Conservation (phyloP, 495 filamentous ascomycete species). For the Podospora didyma region DNA sequence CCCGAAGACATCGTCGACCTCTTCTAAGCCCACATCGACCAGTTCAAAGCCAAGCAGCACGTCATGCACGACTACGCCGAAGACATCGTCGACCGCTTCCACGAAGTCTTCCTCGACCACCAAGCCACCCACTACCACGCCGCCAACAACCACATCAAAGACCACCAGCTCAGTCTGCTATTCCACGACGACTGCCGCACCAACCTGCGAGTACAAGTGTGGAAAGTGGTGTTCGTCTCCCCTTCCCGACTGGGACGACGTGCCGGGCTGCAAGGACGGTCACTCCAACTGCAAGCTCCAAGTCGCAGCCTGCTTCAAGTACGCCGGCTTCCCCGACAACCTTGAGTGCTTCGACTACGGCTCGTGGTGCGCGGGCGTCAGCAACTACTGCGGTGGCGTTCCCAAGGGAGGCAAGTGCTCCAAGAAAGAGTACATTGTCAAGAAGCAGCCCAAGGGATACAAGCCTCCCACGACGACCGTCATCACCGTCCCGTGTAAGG, state of each 20-base stretch:
- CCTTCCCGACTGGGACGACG: conserved; percentile 40
- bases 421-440: conserved; percentile 33
- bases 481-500: conserved; percentile 27
- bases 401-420: conserved; percentile 7
- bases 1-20: neutral
- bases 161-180: conserved; percentile 37
- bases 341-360: conserved; percentile 41
- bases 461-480: conserved; percentile 22
- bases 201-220: conserved; percentile 47
- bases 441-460: conserved; percentile 33
- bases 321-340: conserved; percentile 43
- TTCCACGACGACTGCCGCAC: conserved; percentile 34
- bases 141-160: conserved; percentile 12
- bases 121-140: neutral
- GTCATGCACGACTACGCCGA: conserved; percentile 9
- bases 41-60: no score
- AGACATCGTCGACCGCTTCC: conserved; percentile 13
- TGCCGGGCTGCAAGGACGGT: conserved; percentile 29
- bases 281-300: conserved; percentile 39
- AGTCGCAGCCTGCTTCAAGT: conserved; percentile 43
- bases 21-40: conserved; percentile 1
- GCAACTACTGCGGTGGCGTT: conserved; percentile 32
- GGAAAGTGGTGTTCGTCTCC: conserved; percentile 50
- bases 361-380: conserved; percentile 38
- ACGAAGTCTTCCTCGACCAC: neutral